Evolutionary conservation across 108 stramenopile genomes (phyloP).

Genomic region (Pseudonitzschia pungens): DNA sequence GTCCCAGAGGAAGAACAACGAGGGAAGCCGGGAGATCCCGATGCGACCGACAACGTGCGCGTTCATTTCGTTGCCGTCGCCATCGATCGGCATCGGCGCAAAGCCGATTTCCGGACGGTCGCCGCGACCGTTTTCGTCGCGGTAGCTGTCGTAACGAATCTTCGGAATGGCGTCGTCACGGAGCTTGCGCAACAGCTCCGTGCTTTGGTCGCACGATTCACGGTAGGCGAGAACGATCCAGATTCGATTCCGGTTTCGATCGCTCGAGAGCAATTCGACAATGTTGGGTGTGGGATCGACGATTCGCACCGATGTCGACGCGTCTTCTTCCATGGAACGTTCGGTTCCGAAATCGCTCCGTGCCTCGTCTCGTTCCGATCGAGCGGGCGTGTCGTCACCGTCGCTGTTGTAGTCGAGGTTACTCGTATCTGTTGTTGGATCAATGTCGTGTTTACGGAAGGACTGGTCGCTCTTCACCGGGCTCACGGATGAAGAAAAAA

Average conservation of each 20-base stretch:
- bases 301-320: neutral
- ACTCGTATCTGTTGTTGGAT: too few relatives aligned
- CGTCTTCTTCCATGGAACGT: neutral
- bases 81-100: slow-evolving; percentile 4
- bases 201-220: slow-evolving; percentile 7
- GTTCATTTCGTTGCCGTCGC: neutral
- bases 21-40: slow-evolving; percentile 6
- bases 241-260: neutral
- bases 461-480: too few relatives aligned
- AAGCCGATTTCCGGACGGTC: neutral
- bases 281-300: neutral
- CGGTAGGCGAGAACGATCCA: slow-evolving; percentile 15
- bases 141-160: neutral
- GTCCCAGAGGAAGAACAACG: neutral
- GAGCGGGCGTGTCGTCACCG: too few relatives aligned
- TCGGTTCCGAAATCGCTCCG: neutral
- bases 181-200: neutral
- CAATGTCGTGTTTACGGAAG: too few relatives aligned
- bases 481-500: too few relatives aligned
- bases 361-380: too few relatives aligned
- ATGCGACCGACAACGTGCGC: neutral
- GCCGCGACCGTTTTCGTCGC: neutral
- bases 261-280: neutral
- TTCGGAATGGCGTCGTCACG: neutral
- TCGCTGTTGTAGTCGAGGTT: too few relatives aligned